Evolutionary conservation across 2,329 filamentous ascomycete genomes (phyloP).

Genomic region (Claviceps africana): DNA sequence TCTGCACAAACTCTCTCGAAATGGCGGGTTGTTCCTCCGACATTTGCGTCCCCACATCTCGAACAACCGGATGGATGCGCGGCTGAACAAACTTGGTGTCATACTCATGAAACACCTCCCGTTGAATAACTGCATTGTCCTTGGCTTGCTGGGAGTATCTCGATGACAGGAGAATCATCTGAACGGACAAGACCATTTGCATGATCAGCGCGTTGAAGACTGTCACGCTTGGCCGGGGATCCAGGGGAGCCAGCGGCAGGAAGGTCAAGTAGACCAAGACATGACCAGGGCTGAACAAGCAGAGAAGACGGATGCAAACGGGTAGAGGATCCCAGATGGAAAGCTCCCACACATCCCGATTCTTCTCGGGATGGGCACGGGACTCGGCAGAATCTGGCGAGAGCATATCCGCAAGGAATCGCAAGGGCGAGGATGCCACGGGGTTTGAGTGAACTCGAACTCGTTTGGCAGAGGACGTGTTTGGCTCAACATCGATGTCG

Average conservation of each 20-base stretch:
- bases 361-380: constrained; percentile 68
- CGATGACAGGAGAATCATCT: constrained; percentile 59
- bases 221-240: constrained; percentile 72
- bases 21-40: constrained; percentile 32
- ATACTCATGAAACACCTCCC: constrained; percentile 88
- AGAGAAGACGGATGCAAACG: constrained; percentile 68
- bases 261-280: constrained; percentile 83
- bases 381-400: constrained; percentile 60
- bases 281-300: constrained; percentile 85
- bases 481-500: constrained; percentile 59
- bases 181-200: constrained; percentile 57
- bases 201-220: constrained; percentile 72
- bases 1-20: constrained; percentile 29
- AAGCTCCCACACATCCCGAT: constrained; percentile 87
- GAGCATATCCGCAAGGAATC: constrained; percentile 56
- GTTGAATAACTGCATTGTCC: constrained; percentile 72
- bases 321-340: constrained; percentile 87
- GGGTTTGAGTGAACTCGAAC: constrained; percentile 82
- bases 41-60: constrained; percentile 68
- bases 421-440: constrained; percentile 61
- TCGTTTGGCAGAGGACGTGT: constrained; percentile 74
- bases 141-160: constrained; percentile 74
- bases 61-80: constrained; percentile 64
- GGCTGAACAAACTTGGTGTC: constrained; percentile 93
- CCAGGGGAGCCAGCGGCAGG: constrained; percentile 60